phyloP scores from a whole-genome alignment of 352 stramenopile species.

The Phytophthora gonapodyides region DNA sequence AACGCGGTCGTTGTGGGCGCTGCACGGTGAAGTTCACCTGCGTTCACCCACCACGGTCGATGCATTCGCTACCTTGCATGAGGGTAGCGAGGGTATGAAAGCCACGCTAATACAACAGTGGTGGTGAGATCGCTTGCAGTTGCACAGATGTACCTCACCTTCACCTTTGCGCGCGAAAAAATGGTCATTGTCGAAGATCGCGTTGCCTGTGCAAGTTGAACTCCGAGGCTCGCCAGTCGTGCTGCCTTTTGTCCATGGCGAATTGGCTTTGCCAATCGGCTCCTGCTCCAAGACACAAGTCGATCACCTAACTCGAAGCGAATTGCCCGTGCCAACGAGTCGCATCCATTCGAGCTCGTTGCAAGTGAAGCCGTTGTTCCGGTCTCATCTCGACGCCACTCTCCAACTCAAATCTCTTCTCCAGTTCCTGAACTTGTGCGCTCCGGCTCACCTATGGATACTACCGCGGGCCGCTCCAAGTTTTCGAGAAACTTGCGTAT shows the following conservation, averaged over 20 bases:
- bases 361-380: conserved; percentile 1
- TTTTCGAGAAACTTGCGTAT: conserved; percentile 1
- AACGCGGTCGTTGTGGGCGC: conserved; percentile 10
- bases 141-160: conserved; percentile 7
- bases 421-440: conserved; percentile 1
- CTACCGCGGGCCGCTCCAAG: neutral
- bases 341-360: neutral
- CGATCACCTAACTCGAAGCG: conserved; percentile 20
- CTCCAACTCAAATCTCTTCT: conserved; percentile 18
- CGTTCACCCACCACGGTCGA: conserved; percentile 5
- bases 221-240: neutral
- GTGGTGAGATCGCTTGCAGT: conserved; percentile 8
- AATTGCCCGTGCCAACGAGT: conserved; percentile 12
- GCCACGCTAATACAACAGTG: too few relatives aligned
- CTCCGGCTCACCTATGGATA: conserved; percentile 27
- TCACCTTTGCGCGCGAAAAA: conserved; percentile 17
- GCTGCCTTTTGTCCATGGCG: neutral
- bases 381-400: conserved; percentile 3
- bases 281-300: conserved; percentile 11
- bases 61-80: neutral
- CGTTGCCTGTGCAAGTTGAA: conserved; percentile 9
- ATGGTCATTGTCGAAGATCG: conserved; percentile 12
- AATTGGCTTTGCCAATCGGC: conserved; percentile 6
- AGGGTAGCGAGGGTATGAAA: too few relatives aligned
- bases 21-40: neutral